A percentile compares a stretch with the other conserved stretches of the same genome.
phyloP scores from a whole-genome alignment of 2,329 filamentous ascomycete species.

The Aspergillus pseudoglaucus region DNA sequence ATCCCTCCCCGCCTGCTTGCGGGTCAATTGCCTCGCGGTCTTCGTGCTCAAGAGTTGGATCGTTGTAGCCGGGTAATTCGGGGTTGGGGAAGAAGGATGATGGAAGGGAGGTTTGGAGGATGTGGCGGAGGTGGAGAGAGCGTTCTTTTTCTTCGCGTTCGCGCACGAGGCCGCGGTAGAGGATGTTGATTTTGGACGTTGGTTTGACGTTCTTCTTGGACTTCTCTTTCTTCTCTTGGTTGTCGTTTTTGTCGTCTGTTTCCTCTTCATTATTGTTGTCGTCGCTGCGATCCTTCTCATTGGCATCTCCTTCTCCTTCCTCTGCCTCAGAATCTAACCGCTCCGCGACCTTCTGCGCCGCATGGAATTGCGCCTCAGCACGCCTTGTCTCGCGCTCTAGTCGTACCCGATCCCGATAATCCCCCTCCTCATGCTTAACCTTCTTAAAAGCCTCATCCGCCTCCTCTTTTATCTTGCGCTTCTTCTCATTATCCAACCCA shows the following conservation, averaged over 20 bases:
- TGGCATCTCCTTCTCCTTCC: constrained; percentile 5
- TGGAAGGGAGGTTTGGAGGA: constrained; percentile 26
- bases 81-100: constrained; percentile 29
- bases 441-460: constrained; percentile 54
- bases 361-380: constrained; percentile 63
- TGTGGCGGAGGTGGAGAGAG: constrained; percentile 23
- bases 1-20: background rate
- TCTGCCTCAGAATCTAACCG: constrained; percentile 57
- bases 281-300: constrained; percentile 13
- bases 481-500: constrained; percentile 75
- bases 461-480: constrained; percentile 64
- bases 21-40: constrained; percentile 62
- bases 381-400: constrained; percentile 63
- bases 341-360: constrained; percentile 78
- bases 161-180: constrained; percentile 71
- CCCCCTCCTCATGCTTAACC: constrained; percentile 58
- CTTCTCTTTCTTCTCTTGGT: constrained; percentile 1
- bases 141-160: constrained; percentile 57
- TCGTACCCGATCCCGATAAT: constrained; percentile 67
- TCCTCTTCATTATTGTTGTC: constrained; percentile 6
- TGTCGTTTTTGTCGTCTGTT: constrained; percentile 1
- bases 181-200: constrained; percentile 63
- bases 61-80: constrained; percentile 59
- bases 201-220: constrained; percentile 35
- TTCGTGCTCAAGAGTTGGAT: constrained; percentile 64